Evolutionary conservation across 202 grass and related monocot species (phyloP).

Genomic region (Musa balbisiana): DNA sequence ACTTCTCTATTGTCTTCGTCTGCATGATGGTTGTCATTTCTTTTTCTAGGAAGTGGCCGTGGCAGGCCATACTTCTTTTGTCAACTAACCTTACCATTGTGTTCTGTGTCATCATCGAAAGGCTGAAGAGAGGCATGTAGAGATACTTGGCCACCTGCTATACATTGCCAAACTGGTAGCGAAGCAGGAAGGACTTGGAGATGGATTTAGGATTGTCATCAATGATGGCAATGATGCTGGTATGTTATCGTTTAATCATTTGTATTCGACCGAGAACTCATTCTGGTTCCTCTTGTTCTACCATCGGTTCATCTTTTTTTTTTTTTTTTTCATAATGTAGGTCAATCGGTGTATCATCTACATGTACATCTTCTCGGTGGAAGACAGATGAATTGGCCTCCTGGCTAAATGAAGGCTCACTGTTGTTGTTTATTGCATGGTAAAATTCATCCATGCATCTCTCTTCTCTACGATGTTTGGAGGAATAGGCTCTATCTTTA

Average conservation of each 20-base stretch:
- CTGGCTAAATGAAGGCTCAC: conserved; percentile 37
- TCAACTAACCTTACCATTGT: background rate
- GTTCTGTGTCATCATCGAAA: background rate
- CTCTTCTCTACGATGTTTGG: too few species aligned
- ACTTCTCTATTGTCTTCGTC: too few species aligned
- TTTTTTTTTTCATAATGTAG: conserved; percentile 31
- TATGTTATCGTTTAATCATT: conserved; percentile 6
- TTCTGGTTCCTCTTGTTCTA: too few species aligned
- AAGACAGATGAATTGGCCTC: conserved; percentile 84
- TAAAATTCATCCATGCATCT: conserved; percentile 12
- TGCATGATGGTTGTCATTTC: too few species aligned
- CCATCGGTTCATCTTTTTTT: too few species aligned
- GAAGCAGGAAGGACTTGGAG: conserved; percentile 84
- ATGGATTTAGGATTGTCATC: conserved; percentile 87
- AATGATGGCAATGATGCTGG: conserved; percentile 84
- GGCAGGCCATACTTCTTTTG: background rate
- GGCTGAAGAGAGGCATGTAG: conserved; percentile 86
- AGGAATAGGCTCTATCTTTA: too few species aligned
- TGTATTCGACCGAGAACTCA: too few species aligned
- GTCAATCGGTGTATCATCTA: conserved; percentile 91
- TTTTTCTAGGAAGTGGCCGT: too few species aligned
- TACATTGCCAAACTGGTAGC: conserved; percentile 78
- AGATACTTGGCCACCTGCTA: conserved; percentile 74
- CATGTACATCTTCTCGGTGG: conserved; percentile 88
- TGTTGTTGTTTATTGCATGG: background rate